Evolutionary conservation across 2,329 filamentous ascomycete genomes (phyloP).

Genomic region (Ophiocordyceps camponoti-leonardi): DNA sequence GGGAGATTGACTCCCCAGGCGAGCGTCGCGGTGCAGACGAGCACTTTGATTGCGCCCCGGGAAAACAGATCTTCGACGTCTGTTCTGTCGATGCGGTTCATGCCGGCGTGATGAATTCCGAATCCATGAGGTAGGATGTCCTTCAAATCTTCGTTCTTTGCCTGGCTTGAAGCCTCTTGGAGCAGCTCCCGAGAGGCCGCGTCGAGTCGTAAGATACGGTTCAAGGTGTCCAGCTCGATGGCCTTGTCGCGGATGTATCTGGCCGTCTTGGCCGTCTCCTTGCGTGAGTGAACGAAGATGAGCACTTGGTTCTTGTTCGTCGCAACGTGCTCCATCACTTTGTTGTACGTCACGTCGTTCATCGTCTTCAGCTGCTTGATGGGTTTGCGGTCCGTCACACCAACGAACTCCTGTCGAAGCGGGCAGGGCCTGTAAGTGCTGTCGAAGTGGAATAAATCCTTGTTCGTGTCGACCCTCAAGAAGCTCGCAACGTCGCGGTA

Average conservation of each 20-base stretch:
- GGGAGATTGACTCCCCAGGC: conserved; percentile 98
- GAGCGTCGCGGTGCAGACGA: conserved; percentile 94
- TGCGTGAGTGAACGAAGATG: conserved; percentile 95
- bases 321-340: conserved; percentile 91
- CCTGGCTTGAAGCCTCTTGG: conserved; percentile 65
- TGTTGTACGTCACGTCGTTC: conserved; percentile 98
- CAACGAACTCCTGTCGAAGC: conserved; percentile 90
- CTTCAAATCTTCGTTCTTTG: conserved; percentile 77
- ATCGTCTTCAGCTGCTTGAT: conserved; percentile 99
- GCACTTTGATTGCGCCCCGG: conserved; percentile 79
- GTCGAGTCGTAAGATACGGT: conserved; percentile 84
- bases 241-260: conserved; percentile 94
- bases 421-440: conserved; percentile 87
- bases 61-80: conserved; percentile 91
- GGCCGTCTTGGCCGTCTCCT: conserved; percentile 95
- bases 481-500: conserved; percentile 94
- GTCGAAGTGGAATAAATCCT: conserved; percentile 92
- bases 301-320: conserved; percentile 93
- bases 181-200: conserved; percentile 81
- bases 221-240: conserved; percentile 91
- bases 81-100: conserved; percentile 87
- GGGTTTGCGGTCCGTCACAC: conserved; percentile 91
- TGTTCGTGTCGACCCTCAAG: conserved; percentile 69
- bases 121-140: conserved; percentile 92
- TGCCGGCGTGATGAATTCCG: conserved; percentile 95